Conservation (phyloP, 129 eudicot species). For the Calendula officinalis region DNA sequence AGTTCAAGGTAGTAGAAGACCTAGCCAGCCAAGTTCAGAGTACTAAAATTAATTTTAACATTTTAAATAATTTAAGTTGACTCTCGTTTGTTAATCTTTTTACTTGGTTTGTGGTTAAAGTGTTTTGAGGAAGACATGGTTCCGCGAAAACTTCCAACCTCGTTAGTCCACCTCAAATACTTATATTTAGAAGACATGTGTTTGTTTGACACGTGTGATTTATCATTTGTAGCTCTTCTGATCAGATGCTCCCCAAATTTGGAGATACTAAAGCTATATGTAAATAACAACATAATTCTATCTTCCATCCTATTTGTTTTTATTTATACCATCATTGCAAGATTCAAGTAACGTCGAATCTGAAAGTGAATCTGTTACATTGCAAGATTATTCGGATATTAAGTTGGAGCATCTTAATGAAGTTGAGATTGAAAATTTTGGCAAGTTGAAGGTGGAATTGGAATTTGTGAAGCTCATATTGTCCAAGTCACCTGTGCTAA, state of each 20-base stretch:
- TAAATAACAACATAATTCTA: background rate
- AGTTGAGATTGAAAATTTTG: background rate
- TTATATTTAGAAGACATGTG: background rate
- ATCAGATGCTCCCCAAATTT: slow-evolving; percentile 8
- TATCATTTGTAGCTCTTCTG: background rate
- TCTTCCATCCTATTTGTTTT: background rate
- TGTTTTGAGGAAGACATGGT: background rate
- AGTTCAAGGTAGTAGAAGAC: too few species aligned
- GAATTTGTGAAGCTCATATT: slow-evolving; percentile 18
- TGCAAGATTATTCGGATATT: slow-evolving; percentile 1
- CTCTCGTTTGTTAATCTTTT: background rate
- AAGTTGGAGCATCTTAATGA: slow-evolving; percentile 12
- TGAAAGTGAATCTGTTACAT: background rate
- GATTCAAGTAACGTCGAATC: background rate
- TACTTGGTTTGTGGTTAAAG: background rate
- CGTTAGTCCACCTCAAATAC: slow-evolving; percentile 9
- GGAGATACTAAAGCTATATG: background rate
- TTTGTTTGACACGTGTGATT: background rate
- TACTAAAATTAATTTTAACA: too few species aligned
- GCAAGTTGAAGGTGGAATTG: background rate
- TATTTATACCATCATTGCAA: background rate
- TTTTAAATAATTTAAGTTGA: too few species aligned
- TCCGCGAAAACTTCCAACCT: slow-evolving; percentile 10
- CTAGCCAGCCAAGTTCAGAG: too few species aligned
- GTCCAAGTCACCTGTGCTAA: slow-evolving; percentile 15